Evolutionary conservation across 1,284 basidiomycete species (phyloP).

Genomic region (Fomitiporia mediterranea): DNA sequence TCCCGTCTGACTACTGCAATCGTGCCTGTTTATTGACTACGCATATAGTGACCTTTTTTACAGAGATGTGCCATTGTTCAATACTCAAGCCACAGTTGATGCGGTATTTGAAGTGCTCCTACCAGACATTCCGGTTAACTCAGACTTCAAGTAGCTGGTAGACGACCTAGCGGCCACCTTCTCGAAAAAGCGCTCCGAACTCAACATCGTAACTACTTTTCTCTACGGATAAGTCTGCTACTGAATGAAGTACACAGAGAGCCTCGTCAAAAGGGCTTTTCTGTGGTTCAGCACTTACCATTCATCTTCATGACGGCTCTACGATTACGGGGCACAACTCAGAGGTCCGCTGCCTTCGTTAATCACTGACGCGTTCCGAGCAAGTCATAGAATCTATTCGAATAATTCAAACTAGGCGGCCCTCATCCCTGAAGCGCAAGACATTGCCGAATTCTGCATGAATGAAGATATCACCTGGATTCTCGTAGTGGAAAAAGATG

Average conservation of each 20-base stretch:
- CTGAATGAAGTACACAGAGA: conserved; percentile 43
- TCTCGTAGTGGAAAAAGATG: conserved; percentile 90
- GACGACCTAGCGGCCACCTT: conserved; percentile 86
- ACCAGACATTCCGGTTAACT: conserved; percentile 1
- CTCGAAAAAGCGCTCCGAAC: conserved; percentile 62
- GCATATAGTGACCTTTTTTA: conserved; percentile 78
- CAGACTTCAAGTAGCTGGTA: conserved; percentile 55
- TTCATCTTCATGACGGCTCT: conserved; percentile 56
- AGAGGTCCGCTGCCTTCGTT: conserved; percentile 42
- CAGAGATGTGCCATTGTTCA: conserved; percentile 74
- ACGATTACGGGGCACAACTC: conserved; percentile 45
- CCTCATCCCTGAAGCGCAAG: conserved; percentile 72
- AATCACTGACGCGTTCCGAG: no score
- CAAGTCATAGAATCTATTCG: neutral
- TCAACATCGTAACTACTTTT: conserved; percentile 62
- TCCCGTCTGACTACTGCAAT: conserved; percentile 1
- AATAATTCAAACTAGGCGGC: conserved; percentile 44
- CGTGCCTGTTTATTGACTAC: neutral
- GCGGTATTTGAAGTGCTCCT: conserved; percentile 37
- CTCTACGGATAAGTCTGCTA: conserved; percentile 15
- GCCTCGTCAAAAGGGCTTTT: conserved; percentile 86
- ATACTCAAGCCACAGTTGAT: conserved; percentile 70
- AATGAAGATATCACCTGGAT: conserved; percentile 63
- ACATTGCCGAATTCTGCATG: conserved; percentile 57
- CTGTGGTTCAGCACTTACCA: conserved; percentile 57